Evolutionary conservation across 352 stramenopile genomes (phyloP), one percentile per base, ranked within the genome.

Genomic region (Phytophthora sojae): DNA sequence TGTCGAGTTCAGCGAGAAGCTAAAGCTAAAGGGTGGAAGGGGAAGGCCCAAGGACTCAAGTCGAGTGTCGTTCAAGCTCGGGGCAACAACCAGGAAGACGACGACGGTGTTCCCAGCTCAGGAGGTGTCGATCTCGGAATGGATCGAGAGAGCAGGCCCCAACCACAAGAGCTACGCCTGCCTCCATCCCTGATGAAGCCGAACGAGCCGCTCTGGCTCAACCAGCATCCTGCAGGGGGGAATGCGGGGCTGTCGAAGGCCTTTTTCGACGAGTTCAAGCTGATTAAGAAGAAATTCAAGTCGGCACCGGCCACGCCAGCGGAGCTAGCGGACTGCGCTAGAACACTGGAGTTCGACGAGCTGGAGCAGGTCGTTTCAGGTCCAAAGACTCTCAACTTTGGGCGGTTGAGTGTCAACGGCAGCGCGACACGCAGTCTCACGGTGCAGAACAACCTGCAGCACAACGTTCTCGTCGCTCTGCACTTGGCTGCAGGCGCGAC

Each of bases 231-330:
- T 42, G 26, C 54, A 8, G 73, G 57, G 17, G 61, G 60, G 29
- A 64, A 55, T 12, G 42, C 57, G 11, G 69, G 68, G 14, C 69
- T 62, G 17, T 68, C 73, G 1, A 90, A 88, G 29, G 25, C 68
- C 0, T 77, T 89, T 42, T 92, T 96, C 35, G 89, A 98, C 54
- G 92, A 96, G 14, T 92, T 95, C 53, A 96, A 95, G 65, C 82
- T 98, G 26, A 79, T 98, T 32, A 94, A 95, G 69, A 93, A 93
- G 61, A 98, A 98, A 47, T 99, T 97, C 76, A 98, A 98, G 57
- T 7, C 83, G 0, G 50, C 63, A 3, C 94, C 96, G 6, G 83
- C 89, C 8, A 98, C 94, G 0, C 94, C 97, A 45, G 94, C 92
- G 0, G 96, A 99, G 47, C 71, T 97, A 1, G 81, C 83, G 0